Evolutionary conservation across 805 yeast genomes (phyloP).

Genomic region (Starmera amethionina): DNA sequence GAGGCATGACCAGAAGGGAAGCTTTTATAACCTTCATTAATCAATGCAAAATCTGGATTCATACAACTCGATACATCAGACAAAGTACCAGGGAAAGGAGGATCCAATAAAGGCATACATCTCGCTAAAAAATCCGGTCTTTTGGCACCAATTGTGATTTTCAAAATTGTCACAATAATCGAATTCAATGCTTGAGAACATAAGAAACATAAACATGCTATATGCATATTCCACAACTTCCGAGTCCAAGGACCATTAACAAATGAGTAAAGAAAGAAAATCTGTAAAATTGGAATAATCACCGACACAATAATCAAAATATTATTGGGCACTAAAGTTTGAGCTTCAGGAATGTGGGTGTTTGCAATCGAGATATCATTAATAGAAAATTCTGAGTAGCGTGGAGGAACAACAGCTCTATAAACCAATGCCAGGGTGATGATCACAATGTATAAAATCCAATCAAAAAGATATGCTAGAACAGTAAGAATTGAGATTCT

Average conservation of each 20-base stretch:
- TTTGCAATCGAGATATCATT: conserved; percentile 24
- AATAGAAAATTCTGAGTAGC: conserved; percentile 30
- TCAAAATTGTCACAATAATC: conserved; percentile 31
- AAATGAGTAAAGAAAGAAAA: conserved; percentile 12
- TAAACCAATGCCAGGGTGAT: conserved; percentile 17
- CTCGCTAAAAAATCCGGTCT: conserved; percentile 45
- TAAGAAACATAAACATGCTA: conserved; percentile 24
- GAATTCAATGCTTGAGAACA: conserved; percentile 30
- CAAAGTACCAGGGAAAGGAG: conserved; percentile 26
- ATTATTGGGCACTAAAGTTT: conserved; percentile 23
- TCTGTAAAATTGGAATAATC: conserved; percentile 23
- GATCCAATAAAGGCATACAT: conserved; percentile 30
- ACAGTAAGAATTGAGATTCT: conserved; percentile 20
- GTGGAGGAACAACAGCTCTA: conserved; percentile 26
- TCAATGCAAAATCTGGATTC: conserved; percentile 20
- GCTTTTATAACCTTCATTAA: conserved; percentile 44
- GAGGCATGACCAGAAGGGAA: conserved; percentile 54
- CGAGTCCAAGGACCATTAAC: conserved; percentile 7
- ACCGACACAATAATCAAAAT: conserved; percentile 21
- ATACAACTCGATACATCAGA: conserved; percentile 39
- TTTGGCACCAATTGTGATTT: conserved; percentile 38
- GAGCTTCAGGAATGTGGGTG: conserved; percentile 23
- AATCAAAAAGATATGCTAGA: conserved; percentile 22
- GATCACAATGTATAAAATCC: conserved; percentile 16
- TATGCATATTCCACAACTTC: conserved; percentile 32